Conservation (phyloP, 2,329 filamentous ascomycete species). For the Beauveria sp. region DNA sequence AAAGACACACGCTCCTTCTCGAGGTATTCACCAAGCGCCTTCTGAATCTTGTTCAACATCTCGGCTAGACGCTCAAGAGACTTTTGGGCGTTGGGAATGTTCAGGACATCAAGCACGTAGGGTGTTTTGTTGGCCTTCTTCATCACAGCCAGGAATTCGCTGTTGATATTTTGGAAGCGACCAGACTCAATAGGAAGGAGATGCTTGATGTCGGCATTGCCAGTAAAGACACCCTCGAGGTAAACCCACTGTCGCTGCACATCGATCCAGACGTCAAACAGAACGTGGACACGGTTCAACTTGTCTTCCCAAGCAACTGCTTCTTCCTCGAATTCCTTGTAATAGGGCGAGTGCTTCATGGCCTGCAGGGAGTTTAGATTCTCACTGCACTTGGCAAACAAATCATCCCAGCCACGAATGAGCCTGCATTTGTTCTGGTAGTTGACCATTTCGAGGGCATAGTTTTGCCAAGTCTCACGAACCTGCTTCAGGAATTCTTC, state of each 20-base stretch:
- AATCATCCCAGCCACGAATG: conserved; percentile 94
- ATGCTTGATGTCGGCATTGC: conserved; percentile 98
- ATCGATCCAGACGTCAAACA: conserved; percentile 99
- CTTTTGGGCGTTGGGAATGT: conserved; percentile 92
- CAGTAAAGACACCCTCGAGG: conserved; percentile 95
- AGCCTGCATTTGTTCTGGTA: conserved; percentile 98
- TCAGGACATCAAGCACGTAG: conserved; percentile 89
- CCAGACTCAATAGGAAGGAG: conserved; percentile 92
- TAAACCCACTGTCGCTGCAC: conserved; percentile 99
- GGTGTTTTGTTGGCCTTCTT: conserved; percentile 98
- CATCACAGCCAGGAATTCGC: conserved; percentile 97
- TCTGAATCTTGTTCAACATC: conserved; percentile 96
- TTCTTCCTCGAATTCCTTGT: conserved; percentile 98
- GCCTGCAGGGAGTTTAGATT: conserved; percentile 95
- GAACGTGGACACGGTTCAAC: conserved; percentile 89
- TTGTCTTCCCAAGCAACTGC: conserved; percentile 97
- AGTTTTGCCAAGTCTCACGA: conserved; percentile 93
- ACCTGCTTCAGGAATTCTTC: conserved; percentile 97
- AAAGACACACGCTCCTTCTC: conserved; percentile 97
- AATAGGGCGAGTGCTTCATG: conserved; percentile 98
- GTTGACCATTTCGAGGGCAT: conserved; percentile 85
- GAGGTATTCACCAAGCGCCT: conserved; percentile 94
- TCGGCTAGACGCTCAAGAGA: conserved; percentile 94
- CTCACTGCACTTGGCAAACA: conserved; percentile 97
- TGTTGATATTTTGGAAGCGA: conserved; percentile 98